Conservation (phyloP, 495 filamentous ascomycete genomes). For the Penicillium desertorum region DNA sequence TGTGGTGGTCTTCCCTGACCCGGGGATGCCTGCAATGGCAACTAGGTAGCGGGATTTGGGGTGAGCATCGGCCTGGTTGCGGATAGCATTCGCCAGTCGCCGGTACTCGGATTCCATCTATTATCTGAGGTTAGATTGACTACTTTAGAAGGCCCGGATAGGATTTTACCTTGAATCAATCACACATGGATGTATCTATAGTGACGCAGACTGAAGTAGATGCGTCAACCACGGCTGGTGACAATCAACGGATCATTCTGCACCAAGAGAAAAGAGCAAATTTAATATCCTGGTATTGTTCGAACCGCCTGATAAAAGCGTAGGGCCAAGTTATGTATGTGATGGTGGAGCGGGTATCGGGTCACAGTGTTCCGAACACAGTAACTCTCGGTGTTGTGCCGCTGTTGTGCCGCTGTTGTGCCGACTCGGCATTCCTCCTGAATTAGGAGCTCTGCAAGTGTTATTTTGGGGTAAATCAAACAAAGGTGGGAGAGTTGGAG, state of each 20-base stretch:
- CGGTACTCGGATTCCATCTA: conserved; percentile 33
- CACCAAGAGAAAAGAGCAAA: no score
- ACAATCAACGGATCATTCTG: conserved; percentile 2
- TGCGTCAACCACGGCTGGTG: background rate
- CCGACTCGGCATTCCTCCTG: conserved; percentile 18
- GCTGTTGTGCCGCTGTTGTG: conserved; percentile 3
- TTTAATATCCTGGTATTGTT: background rate
- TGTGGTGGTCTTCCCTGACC: conserved; percentile 51
- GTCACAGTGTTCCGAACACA: conserved; percentile 37
- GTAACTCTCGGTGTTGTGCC: conserved; percentile 14
- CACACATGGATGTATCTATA: background rate
- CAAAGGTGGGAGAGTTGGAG: background rate
- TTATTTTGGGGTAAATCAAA: background rate
- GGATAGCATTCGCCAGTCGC: conserved; percentile 25
- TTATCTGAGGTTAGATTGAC: background rate
- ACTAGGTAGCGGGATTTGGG: conserved; percentile 32
- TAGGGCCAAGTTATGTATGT: conserved; percentile 19
- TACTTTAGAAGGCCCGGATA: background rate
- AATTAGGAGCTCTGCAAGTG: background rate
- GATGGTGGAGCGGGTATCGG: conserved; percentile 25
- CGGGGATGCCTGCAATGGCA: conserved; percentile 47
- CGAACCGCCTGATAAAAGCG: background rate
- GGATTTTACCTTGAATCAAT: conserved; percentile 7
- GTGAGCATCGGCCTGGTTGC: conserved; percentile 22
- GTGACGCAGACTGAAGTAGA: conserved; percentile 2